These are phyloP conservation scores for Candida glucosophila DNA, from an alignment of 1,139 yeast genomes.

Conservation along the genomic window DNA sequence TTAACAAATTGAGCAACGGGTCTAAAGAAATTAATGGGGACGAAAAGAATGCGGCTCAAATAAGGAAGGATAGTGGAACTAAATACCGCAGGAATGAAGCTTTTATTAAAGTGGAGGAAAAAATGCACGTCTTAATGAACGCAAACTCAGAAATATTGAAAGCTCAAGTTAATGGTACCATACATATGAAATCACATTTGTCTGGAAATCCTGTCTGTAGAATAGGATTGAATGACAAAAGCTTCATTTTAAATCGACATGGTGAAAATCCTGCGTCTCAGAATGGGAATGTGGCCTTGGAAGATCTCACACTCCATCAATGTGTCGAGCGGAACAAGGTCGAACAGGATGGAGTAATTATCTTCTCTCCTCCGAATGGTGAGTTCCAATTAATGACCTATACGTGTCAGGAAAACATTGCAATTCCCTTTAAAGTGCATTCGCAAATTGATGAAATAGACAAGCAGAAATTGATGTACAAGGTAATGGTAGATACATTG, in stretches of 20 bases:
- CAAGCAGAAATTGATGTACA: slow-evolving; percentile 41
- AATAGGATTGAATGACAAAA: slow-evolving; percentile 50
- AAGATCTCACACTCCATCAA: slow-evolving; percentile 84
- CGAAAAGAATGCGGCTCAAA: slow-evolving; percentile 47
- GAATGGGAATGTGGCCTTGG: slow-evolving; percentile 45
- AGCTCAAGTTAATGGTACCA: slow-evolving; percentile 71
- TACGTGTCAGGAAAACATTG: slow-evolving; percentile 44
- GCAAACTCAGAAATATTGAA: slow-evolving; percentile 53
- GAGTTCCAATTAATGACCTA: slow-evolving; percentile 83
- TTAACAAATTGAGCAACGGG: slow-evolving; percentile 6
- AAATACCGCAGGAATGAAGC: slow-evolving; percentile 80
- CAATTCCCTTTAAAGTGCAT: slow-evolving; percentile 64
- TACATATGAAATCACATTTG: slow-evolving; percentile 63
- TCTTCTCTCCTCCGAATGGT: slow-evolving; percentile 88
- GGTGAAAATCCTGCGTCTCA: slow-evolving; percentile 7
- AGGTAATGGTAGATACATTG: slow-evolving; percentile 52
- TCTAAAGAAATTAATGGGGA: slow-evolving; percentile 46
- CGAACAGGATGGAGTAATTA: slow-evolving; percentile 57
- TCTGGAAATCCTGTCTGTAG: slow-evolving; percentile 69
- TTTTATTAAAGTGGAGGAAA: slow-evolving; percentile 68
- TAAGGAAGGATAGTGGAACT: slow-evolving; percentile 38
- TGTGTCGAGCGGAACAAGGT: slow-evolving; percentile 69
- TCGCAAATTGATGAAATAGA: slow-evolving; percentile 54
- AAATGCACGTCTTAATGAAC: slow-evolving; percentile 59
- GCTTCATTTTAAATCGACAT: slow-evolving; percentile 12